phyloP scores from a whole-genome alignment of 805 yeast species.

The Lachancea waltii region DNA sequence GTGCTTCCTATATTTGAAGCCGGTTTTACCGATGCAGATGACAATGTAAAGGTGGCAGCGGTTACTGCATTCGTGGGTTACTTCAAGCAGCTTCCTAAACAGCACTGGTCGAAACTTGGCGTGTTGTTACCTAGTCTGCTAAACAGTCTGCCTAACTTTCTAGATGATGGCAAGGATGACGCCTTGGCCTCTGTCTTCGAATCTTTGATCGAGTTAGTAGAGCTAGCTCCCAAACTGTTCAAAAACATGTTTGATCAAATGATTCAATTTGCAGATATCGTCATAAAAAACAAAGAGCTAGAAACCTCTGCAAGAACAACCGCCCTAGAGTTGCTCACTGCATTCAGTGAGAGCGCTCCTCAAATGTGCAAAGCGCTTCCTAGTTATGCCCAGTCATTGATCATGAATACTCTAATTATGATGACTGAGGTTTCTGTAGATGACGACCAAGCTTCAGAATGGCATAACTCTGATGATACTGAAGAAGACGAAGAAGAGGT shows the following conservation, averaged over 20 bases:
- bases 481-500: constrained; percentile 80
- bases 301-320: constrained; percentile 77
- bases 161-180: constrained; percentile 69
- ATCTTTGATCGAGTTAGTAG: constrained; percentile 82
- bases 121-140: constrained; percentile 77
- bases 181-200: constrained; percentile 86
- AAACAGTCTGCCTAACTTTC: constrained; percentile 79
- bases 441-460: constrained; percentile 82
- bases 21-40: constrained; percentile 76
- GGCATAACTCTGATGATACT: constrained; percentile 75
- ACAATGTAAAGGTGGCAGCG: constrained; percentile 84
- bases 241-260: constrained; percentile 85
- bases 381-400: constrained; percentile 63
- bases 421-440: constrained; percentile 89
- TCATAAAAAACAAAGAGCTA: constrained; percentile 72
- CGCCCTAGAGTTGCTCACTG: constrained; percentile 81
- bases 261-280: constrained; percentile 76
- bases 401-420: constrained; percentile 68
- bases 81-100: constrained; percentile 74
- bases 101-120: constrained; percentile 68
- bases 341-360: constrained; percentile 90
- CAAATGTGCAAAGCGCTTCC: constrained; percentile 85
- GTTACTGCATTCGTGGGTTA: constrained; percentile 89
- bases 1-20: constrained; percentile 63
- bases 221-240: constrained; percentile 91